phyloP scores from a whole-genome alignment of 2,329 filamentous ascomycete genomes.

The Orbilia blumenaviensis region DNA sequence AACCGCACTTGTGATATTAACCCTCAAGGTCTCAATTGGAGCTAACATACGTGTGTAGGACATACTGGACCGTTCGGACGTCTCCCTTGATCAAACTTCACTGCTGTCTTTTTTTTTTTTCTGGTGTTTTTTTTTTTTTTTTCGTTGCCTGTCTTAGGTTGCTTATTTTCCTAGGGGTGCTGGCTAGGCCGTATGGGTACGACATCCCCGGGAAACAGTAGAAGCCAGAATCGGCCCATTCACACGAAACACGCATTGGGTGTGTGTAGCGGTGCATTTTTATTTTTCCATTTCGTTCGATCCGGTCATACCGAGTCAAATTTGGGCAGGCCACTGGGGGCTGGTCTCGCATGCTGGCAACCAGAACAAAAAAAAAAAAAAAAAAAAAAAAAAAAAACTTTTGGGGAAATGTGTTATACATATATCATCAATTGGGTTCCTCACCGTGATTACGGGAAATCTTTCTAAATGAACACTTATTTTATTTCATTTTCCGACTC shows the following conservation, averaged over 20 bases:
- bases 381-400: too few species aligned
- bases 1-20: neutral
- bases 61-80: constrained; percentile 21
- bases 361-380: too few species aligned
- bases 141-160: constrained; percentile 50
- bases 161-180: constrained; percentile 31
- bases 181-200: constrained; percentile 33
- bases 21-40: constrained; percentile 5
- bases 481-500: constrained; percentile 2
- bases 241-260: constrained; percentile 43
- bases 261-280: constrained; percentile 9
- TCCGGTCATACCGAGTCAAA: constrained; percentile 26
- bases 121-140: neutral
- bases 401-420: constrained; percentile 18
- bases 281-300: constrained; percentile 6
- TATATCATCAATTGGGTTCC: constrained; percentile 34
- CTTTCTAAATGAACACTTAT: neutral
- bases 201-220: constrained; percentile 22
- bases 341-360: constrained; percentile 37
- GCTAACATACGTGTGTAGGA: constrained; percentile 28
- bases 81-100: neutral
- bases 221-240: constrained; percentile 50
- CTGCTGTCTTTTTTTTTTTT: constrained; percentile 8
- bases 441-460: constrained; percentile 19
- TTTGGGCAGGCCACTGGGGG: constrained; percentile 49